Base-by-base conservation (phyloP, 805 yeast genomes). In the Saccharomyces jurei region DNA sequence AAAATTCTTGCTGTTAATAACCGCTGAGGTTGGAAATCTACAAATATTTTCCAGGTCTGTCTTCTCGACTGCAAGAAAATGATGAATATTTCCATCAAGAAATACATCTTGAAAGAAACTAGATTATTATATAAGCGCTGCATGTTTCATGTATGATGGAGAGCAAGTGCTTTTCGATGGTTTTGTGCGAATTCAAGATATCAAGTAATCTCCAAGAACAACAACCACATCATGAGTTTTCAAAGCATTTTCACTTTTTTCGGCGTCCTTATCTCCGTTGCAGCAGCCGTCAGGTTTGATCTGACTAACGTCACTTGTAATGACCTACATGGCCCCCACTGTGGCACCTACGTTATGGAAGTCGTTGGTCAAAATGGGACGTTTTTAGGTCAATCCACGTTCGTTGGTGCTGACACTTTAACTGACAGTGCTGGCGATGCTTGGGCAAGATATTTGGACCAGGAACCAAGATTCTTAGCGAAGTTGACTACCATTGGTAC, bases 331-430 rank as follows among this genome's bases (percentile, higher is more conserved):
- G 61, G 61, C 3, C 55, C 54, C 17, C 59, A 52, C 46, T 58
- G 61, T 41, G 61, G 61, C 22, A 56, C 59, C 27, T 58, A 58
- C 25, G 52, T 51, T 25, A 27, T 56, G 51, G 51, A 53, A 48
- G 57, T 58, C 25, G 58, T 53, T 26, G 59, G 54, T 29, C 50
- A 51, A 31, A 54, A 56, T 21, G 55, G 52, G 13, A 51, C 56
- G 13, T 54, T 50, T 36, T 36, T 36, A 22, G 44, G 44, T 36
- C 44, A 36, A 17, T 36, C 44, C 10, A 36, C 56, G 13, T 56
- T 54, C 17, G 58, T 58, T 30, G 58, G 59, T 9, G 58, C 59
- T 25, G 61, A 58, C n/a, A 58, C 48, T 5, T 52, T 58, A 6
- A 44, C 59, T 2, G 46, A 36, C 3, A 57, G 52, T 14, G 50